Percentiles rank a stretch among this genome's conserved stretches.
Conservation (phyloP, 192 early-diverging fungal species). For the Phycomyces blakesleeanus region DNA sequence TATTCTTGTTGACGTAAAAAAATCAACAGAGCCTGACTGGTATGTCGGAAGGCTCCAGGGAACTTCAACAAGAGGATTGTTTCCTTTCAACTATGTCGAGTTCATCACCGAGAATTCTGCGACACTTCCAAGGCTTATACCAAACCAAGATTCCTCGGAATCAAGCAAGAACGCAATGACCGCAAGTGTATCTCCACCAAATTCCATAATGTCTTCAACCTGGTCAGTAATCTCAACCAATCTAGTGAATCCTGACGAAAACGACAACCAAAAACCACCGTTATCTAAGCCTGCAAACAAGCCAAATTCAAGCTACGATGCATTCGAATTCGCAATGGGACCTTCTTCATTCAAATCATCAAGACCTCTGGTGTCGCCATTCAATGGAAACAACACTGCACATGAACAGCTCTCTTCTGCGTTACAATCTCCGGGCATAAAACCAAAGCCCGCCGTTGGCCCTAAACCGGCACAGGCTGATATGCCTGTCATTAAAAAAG, state of each 20-base stretch:
- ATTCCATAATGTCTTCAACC: slow-evolving; percentile 4
- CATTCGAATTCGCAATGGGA: neutral
- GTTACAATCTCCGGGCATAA: neutral
- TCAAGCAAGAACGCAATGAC: too few species aligned
- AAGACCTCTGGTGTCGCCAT: too few species aligned
- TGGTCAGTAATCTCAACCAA: slow-evolving; percentile 10
- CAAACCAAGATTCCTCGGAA: neutral
- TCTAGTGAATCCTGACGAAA: neutral
- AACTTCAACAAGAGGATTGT: slow-evolving; percentile 43
- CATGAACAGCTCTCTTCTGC: too few species aligned
- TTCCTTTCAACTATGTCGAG: slow-evolving; percentile 61
- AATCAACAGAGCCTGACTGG: slow-evolving; percentile 57
- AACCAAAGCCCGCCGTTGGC: neutral
- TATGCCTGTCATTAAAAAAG: neutral
- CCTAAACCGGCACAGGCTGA: neutral
- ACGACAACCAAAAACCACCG: neutral
- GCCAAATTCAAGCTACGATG: neutral
- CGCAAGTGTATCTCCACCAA: neutral
- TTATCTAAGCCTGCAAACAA: neutral
- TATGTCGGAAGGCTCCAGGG: slow-evolving; percentile 46
- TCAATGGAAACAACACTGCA: too few species aligned
- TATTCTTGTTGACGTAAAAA: slow-evolving; percentile 45
- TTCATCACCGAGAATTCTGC: slow-evolving; percentile 14
- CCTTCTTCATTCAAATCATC: neutral
- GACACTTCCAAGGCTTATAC: neutral